Evolutionary conservation across 2,329 filamentous ascomycete species (phyloP).

Genomic region (Arthrobotrys megalospora): DNA sequence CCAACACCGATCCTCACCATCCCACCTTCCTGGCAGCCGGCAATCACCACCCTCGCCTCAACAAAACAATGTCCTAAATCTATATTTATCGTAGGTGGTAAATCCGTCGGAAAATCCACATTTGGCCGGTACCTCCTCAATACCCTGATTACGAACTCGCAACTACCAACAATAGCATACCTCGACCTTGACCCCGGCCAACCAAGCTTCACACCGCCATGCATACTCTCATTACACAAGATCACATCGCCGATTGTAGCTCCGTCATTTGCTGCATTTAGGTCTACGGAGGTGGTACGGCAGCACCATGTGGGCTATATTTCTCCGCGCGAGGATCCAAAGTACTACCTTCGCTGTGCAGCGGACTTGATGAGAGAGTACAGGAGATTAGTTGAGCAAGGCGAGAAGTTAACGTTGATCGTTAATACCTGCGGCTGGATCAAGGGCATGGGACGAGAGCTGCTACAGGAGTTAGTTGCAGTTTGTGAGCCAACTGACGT

Average conservation of each 20-base stretch:
- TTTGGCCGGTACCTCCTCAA: conserved; percentile 61
- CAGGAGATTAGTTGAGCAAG: conserved; percentile 63
- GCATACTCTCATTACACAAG: conserved; percentile 78
- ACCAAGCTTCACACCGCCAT: conserved; percentile 80
- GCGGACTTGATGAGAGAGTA: conserved; percentile 76
- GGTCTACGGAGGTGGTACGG: conserved; percentile 69
- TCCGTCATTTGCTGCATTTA: conserved; percentile 77
- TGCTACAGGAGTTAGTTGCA: conserved; percentile 74
- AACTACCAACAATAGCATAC: conserved; percentile 70
- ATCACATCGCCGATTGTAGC: conserved; percentile 76
- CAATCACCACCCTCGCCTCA: conserved; percentile 40
- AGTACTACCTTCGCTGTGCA: conserved; percentile 77
- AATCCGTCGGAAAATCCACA: conserved; percentile 63
- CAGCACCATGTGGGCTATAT: conserved; percentile 78
- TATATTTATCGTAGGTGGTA: conserved; percentile 63
- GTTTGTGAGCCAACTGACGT: conserved; percentile 74
- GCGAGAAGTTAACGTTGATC: conserved; percentile 65
- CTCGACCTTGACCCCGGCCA: conserved; percentile 84
- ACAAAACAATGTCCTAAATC: conserved; percentile 48
- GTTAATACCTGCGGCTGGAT: conserved; percentile 84
- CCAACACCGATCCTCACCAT: conserved; percentile 68
- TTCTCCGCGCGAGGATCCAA: conserved; percentile 77
- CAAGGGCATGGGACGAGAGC: conserved; percentile 78
- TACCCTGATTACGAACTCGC: conserved; percentile 61
- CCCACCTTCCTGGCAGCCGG: conserved; percentile 53